Base-by-base conservation (phyloP, 2,329 filamentous ascomycete species). In the Annulohypoxylon truncatum region DNA sequence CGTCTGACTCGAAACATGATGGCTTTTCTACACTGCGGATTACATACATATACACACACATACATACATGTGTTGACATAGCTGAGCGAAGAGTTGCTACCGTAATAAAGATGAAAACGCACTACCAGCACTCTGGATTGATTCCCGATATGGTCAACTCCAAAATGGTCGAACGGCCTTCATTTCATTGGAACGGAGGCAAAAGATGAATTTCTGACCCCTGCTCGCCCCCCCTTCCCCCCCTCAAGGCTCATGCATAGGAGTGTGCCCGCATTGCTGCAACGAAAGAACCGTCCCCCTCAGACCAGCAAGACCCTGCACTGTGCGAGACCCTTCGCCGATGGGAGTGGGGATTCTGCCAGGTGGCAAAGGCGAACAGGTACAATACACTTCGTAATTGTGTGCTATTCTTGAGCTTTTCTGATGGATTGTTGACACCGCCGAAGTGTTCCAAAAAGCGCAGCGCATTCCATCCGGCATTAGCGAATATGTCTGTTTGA, bases 131-230 rank as follows among this genome's bases (percentile, higher is more conserved):
- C 40, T 56, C 61, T 64, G 65, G 67, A 70, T 68, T 68, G 66
- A 64, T 71, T 74, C 73, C 73, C 69, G 72, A 75, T 74, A 69
- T 71, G 73, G 73, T 71, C 71, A 75, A 72, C 73, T 74, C 73
- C 73, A 71, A 75, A 75, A 74, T 60, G 59, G 73, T 75, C 73
- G 64, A 73, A 57, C 63, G 62, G 54, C 70, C 64, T 70, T 55
- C 22, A 61, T 68, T 52, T 73, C 58, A 75, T 75, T 75, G 73
- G 73, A 64, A 68, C 64, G 60, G 57, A 68, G 48, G 61, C 66
- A 64, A 66, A 68, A 63, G 66, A 62, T 68, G 72, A 68, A 68
- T 58, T 69, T 73, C 58, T 59, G 54, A 64, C 64, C 72, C 72
- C 66, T 73, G 71, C 53, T 63, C 62, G 44, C 63, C 67, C 67